These are phyloP conservation scores for Aspergillus sp. DNA, from an alignment of 2,329 filamentous ascomycete genomes.

Conservation along the genomic window DNA sequence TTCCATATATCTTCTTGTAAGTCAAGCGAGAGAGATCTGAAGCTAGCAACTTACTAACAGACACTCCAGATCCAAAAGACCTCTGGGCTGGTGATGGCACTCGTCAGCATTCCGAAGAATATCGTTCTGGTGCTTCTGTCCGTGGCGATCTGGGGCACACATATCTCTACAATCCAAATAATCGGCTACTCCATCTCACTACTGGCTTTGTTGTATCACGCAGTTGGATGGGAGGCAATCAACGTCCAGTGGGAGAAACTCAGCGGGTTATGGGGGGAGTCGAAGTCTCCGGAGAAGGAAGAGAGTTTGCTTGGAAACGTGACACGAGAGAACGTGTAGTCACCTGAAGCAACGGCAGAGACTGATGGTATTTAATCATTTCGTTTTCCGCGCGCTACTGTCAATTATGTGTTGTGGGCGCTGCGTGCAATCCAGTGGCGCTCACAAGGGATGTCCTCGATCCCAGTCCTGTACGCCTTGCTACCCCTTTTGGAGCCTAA, in stretches of 20 bases:
- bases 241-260: neutral
- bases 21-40: constrained; percentile 27
- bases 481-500: too few relatives aligned
- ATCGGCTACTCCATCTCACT: constrained; percentile 73
- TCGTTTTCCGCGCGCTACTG: too few relatives aligned
- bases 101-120: constrained; percentile 80
- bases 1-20: constrained; percentile 75
- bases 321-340: too few relatives aligned
- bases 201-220: constrained; percentile 60
- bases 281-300: too few relatives aligned
- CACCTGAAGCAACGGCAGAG: too few relatives aligned
- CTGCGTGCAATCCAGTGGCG: too few relatives aligned
- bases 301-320: too few relatives aligned
- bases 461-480: too few relatives aligned
- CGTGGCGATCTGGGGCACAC: constrained; percentile 71
- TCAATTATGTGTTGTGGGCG: too few relatives aligned
- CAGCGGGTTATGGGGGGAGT: neutral
- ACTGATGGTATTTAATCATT: too few relatives aligned
- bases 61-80: constrained; percentile 71
- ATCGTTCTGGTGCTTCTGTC: constrained; percentile 73
- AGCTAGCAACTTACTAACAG: neutral
- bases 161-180: constrained; percentile 65
- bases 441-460: too few relatives aligned
- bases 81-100: constrained; percentile 75
- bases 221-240: constrained; percentile 68